Base-by-base conservation (phyloP, 2,329 filamentous ascomycete genomes). In the Ilyonectria mors-panacis region DNA sequence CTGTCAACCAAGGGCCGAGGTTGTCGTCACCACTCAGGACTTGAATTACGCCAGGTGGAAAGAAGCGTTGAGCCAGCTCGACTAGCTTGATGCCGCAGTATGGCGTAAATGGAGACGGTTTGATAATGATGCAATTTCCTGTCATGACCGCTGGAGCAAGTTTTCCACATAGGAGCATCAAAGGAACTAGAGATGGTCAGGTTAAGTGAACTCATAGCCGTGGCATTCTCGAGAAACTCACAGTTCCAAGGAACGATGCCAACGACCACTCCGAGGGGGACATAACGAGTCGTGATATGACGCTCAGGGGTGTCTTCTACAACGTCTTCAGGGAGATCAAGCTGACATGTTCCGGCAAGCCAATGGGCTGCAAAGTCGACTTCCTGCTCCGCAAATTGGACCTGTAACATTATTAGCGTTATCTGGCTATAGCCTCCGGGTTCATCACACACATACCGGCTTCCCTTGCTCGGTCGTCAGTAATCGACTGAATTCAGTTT, bases 41-140 rank as follows among this genome's bases (percentile, higher is more conserved):
- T 75, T 91, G 88, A 6, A 91, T 75, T 37, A 92, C 87, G 56
- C 89, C 89, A 1, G 87, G 85, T 2, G 88, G 88, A 76, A 91
- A 87, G 77, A 90, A 80, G 35, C 84, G 76, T 66, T 86, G 82
- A 2, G 82, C 87, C 5, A 91, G 77, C 77, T 91, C 88, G n/a
- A 82, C 85, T 28, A 89, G 73, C 78, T 91, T 91, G 63, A 92
- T 79, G n/a, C 80, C 79, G 4, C 82, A 84, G 78, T 89, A 89
- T 0, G 87, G 87, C 0, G 87, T 87, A 77, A 85, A 88, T 0
- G 85, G 85, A 4, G 85, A 88, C 2, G 86, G 85, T 78, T 89
- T 89, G 70, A 87, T 76, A 67, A 89, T 86, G 61, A 89, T 76
- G n/a, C 78, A 77, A 73, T 88, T 88, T 13, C 87, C 87, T 0